Conservation (phyloP, 1,139 yeast species). For the Debaryomycetaceae sp. region DNA sequence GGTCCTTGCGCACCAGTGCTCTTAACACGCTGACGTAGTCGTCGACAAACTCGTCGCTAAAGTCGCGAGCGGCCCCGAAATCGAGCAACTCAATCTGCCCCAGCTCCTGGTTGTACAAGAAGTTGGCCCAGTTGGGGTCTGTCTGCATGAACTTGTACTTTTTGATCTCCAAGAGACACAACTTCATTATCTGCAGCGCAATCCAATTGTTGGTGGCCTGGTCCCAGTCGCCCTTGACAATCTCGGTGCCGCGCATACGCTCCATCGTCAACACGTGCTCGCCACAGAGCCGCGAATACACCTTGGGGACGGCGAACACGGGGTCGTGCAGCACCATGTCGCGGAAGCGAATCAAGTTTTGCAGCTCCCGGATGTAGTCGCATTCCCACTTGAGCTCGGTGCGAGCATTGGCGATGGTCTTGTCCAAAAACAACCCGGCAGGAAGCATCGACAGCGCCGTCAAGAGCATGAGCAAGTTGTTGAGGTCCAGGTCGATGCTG, state of each 20-base stretch:
- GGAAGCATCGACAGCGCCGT: slow-evolving; percentile 88
- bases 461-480: slow-evolving; percentile 71
- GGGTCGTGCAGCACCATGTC: slow-evolving; percentile 61
- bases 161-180: slow-evolving; percentile 82
- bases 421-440: slow-evolving; percentile 86
- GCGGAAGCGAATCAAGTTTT: slow-evolving; percentile 65
- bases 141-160: slow-evolving; percentile 92
- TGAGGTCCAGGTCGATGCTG: slow-evolving; percentile 90
- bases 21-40: slow-evolving; percentile 71
- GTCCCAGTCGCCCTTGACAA: slow-evolving; percentile 71
- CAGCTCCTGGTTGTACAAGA: slow-evolving; percentile 67
- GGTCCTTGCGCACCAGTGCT: slow-evolving; percentile 71
- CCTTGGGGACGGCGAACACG: slow-evolving; percentile 76
- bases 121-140: slow-evolving; percentile 99
- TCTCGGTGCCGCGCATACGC: slow-evolving; percentile 76
- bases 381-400: slow-evolving; percentile 96
- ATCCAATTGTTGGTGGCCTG: slow-evolving; percentile 77
- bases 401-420: slow-evolving; percentile 89
- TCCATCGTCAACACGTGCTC: slow-evolving; percentile 89
- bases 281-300: slow-evolving; percentile 73
- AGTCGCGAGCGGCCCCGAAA: slow-evolving; percentile 90
- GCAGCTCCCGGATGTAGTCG: slow-evolving; percentile 89
- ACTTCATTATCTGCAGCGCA: slow-evolving; percentile 80
- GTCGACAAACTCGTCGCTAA: slow-evolving; percentile 59
- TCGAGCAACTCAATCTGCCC: slow-evolving; percentile 79